Base-by-base conservation (phyloP, 2,329 filamentous ascomycete species). In the Clarireedia hainanense region DNA sequence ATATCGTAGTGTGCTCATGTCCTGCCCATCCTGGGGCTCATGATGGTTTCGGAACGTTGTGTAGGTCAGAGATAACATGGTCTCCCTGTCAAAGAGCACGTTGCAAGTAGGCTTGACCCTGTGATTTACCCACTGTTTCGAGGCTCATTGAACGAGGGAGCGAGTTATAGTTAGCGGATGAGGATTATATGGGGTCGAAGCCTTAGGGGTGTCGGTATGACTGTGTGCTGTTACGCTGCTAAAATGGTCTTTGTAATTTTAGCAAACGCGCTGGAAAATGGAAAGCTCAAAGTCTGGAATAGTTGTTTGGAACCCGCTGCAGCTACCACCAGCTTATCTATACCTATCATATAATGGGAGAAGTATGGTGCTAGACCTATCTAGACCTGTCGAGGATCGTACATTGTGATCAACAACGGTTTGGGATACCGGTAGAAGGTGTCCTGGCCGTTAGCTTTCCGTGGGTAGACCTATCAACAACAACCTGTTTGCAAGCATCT, bases 21-120 rank as follows among this genome's bases (percentile, higher is more conserved):
- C 14, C 17, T 48, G 20, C 17, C 15, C 10, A 34, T 12, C 10
- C 12, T 24, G 20, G 20, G 20, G 14, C 46, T 40, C 47, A 54
- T 40, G 43, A 53, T 40, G 20, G 24, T 49, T 46, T 24, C 43
- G 43, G 43, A 54, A 49, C 34, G 23, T 20, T 49, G 34, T 54
- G n/a, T 48, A 23, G 45, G 49, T 42, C 17, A 17, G 17, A 49
- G 50, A 53, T 54, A 49, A 20, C 36, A 49, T 54, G 36, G 34
- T 24, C 30, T 26, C 52, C 45, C 45, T 49, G 52, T 24, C 45
- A n/a, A 49, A 49, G 42, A 17, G 45, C 17, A 49, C 14, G 24
- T 54, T 42, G 17, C 12, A 49, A 42, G 17, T 27, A 46, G 37
- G 24, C 51, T 49, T 6, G 45, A 17, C 37, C 17, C 40, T 49